A percentile compares a stretch with the other conserved stretches of the same genome.
phyloP scores from a whole-genome alignment of 139 green algal species.

The Micractinium conductrix region DNA sequence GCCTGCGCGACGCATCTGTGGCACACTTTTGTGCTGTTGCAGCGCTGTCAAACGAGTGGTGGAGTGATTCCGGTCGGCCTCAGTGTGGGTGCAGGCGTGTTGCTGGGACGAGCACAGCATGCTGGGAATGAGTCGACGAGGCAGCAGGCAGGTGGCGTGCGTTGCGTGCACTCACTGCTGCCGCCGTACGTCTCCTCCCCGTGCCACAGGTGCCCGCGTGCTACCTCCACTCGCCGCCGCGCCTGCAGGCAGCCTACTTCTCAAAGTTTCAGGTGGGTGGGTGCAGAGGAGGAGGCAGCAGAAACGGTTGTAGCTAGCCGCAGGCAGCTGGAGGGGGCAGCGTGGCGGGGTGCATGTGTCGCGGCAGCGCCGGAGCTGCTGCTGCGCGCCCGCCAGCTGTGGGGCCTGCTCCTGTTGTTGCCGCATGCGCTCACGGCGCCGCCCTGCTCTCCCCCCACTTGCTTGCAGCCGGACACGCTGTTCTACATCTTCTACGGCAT shows the following conservation, averaged over 20 bases:
- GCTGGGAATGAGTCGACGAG: too few species aligned
- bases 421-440: background rate
- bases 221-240: constrained; percentile 83
- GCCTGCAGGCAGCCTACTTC: constrained; percentile 89
- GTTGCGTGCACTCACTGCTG: too few species aligned
- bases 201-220: constrained; percentile 68
- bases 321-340: background rate
- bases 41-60: too few species aligned
- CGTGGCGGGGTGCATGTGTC: background rate
- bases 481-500: constrained; percentile 98
- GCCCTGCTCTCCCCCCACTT: background rate
- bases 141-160: too few species aligned
- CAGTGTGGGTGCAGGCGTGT: too few species aligned
- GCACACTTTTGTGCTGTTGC: too few species aligned
- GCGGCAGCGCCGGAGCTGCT: too few species aligned
- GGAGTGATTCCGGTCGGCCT: too few species aligned
- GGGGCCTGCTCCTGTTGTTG: background rate
- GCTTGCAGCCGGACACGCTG: constrained; percentile 86
- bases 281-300: background rate
- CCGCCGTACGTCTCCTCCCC: background rate
- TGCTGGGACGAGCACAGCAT: too few species aligned
- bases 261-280: constrained; percentile 84
- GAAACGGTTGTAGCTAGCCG: background rate
- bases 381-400: background rate
- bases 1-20: too few species aligned